phyloP scores from a whole-genome alignment of 768 basidiomycete species.

The Candolleomyces eurysporus region DNA sequence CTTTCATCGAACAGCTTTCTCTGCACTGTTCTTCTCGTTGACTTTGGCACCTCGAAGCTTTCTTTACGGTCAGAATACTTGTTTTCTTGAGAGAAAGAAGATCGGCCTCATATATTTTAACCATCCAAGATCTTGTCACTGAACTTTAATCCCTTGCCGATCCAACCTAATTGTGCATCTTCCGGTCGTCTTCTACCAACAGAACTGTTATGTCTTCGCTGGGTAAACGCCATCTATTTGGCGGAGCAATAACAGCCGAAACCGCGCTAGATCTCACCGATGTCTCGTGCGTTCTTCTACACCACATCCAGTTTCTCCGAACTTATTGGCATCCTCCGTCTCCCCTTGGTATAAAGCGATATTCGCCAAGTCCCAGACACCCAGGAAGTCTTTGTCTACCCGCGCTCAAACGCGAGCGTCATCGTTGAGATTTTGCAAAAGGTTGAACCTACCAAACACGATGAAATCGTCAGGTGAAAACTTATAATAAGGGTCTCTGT shows the following conservation, averaged over 20 bases:
- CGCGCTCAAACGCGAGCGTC: conserved; percentile 66
- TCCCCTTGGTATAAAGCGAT: conserved; percentile 28
- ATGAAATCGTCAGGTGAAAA: conserved; percentile 70
- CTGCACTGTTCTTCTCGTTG: not conserved
- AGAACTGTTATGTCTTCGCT: conserved; percentile 6
- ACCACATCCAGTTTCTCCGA: not conserved
- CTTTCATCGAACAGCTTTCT: not conserved
- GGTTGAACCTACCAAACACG: conserved; percentile 54
- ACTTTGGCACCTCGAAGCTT: not conserved
- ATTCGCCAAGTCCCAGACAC: conserved; percentile 88
- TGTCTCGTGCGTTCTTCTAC: conserved; percentile 66
- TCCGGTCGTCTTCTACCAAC: no score
- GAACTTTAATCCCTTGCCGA: not conserved
- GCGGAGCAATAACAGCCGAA: conserved; percentile 73
- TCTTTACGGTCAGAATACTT: conserved; percentile 18
- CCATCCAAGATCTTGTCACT: not conserved
- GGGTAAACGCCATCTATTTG: conserved; percentile 63
- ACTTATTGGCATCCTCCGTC: conserved; percentile 1
- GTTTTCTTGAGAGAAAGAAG: not conserved
- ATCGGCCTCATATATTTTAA: not conserved
- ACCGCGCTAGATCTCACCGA: conserved; percentile 66
- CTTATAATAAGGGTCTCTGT: not conserved
- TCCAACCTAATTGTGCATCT: not conserved
- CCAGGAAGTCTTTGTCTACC: conserved; percentile 89
- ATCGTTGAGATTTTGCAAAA: conserved; percentile 82